Base-by-base conservation (phyloP, 768 basidiomycete species). In the Leucocoprinus birnbaumii region DNA sequence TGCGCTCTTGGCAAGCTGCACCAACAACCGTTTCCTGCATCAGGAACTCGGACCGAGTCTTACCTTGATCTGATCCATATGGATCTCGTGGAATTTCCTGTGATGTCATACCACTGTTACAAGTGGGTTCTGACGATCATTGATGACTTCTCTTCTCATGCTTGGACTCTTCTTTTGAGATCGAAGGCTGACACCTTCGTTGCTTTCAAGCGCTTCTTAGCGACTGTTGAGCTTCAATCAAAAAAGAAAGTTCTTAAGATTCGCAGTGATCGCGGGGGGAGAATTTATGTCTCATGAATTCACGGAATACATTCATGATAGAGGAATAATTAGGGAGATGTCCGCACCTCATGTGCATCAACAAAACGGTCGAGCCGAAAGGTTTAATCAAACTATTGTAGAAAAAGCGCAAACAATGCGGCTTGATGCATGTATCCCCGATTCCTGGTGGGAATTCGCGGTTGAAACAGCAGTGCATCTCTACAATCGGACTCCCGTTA, bases 301-400 rank as follows among this genome's bases (percentile, higher is more conserved):
- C 5, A 6, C 3, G 18, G 18, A 48, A 4, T 48, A 31, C 26
- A n/a, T 48, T 4, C 1, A 1, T 4, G 11, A 3, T 9, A 27
- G 35, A 16, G 47, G 47, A 16, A 34, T 48, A 34, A 2, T 13
- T 2, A 10, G 18, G n/a, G 21, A 27, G 16, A 5, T 34, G 10
- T 55, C 51, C 19, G 42, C 54, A 13, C 62, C 58, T 1, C 24
- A 57, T 42, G 51, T 40, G 9, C 61, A 50, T 14, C 61, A 64
- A 51, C 58, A 57, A 37, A 64, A 64, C 58, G 63, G 63, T 14
- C 45, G 51, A 6, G 61, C 59, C 18, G 61, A 64, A 42, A 24
- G 51, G 14, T 54, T 64, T 7, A 64, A 64, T 55, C 18, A 57
- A 37, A 62, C 57, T 3, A 3, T 60, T 0, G 41, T 38, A 19